Evolutionary conservation across 345 rosid genomes (phyloP).

Genomic region (Linum trigynum): DNA sequence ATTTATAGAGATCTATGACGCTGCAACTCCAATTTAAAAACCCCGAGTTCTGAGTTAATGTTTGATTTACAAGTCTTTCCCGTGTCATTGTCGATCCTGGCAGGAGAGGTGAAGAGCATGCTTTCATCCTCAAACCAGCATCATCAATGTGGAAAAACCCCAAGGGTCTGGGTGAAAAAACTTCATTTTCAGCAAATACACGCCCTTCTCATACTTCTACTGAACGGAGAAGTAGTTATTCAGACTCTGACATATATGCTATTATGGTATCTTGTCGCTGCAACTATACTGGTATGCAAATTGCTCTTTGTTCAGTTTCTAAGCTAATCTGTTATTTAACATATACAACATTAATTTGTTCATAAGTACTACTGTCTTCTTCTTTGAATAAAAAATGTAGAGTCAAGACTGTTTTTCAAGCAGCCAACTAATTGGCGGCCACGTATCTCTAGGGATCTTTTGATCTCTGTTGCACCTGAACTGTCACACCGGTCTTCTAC

Average conservation of each 20-base stretch:
- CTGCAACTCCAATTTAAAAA: background rate
- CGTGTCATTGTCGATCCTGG: conserved; percentile 7
- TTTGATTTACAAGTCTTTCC: conserved; percentile 9
- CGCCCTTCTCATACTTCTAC: conserved; percentile 35
- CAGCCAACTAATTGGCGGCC: conserved; percentile 83
- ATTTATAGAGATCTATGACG: no score
- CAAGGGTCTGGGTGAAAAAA: conserved; percentile 40
- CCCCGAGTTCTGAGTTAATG: background rate
- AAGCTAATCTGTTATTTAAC: background rate
- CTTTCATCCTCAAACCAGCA: conserved; percentile 80
- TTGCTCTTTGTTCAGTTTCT: conserved; percentile 15
- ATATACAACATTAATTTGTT: conserved; percentile 11
- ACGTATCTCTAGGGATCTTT: conserved; percentile 63
- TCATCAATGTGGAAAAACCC: conserved; percentile 48
- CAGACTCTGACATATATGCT: conserved; percentile 53
- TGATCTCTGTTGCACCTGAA: conserved; percentile 89
- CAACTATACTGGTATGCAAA: conserved; percentile 65
- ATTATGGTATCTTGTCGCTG: conserved; percentile 85
- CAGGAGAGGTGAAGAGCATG: conserved; percentile 98
- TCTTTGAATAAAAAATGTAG: conserved; percentile 31
- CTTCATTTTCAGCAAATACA: conserved; percentile 33
- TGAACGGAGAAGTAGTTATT: conserved; percentile 41
- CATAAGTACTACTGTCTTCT: conserved; percentile 9
- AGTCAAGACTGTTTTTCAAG: conserved; percentile 84
- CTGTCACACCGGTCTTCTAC: conserved; percentile 57